Conservation (phyloP, 352 stramenopile genomes). For the Phytophthora agathidicida region DNA sequence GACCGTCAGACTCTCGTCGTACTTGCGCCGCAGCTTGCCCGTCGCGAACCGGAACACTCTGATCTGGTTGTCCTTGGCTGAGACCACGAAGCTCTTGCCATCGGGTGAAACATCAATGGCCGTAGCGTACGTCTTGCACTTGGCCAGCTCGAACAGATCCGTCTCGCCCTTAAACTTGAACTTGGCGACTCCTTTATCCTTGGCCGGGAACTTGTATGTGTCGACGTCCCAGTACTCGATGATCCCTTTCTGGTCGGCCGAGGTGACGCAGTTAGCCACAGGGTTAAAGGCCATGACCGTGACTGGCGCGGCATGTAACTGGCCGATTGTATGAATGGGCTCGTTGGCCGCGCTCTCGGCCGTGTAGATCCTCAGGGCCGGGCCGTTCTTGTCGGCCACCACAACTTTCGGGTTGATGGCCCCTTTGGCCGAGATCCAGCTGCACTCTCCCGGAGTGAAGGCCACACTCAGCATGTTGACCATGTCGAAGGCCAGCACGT, state of each 20-base stretch:
- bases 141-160: constrained; percentile 96
- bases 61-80: constrained; percentile 88
- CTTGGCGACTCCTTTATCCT: constrained; percentile 29
- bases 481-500: constrained; percentile 98
- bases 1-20: constrained; percentile 88
- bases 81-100: constrained; percentile 88
- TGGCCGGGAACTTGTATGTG: constrained; percentile 58
- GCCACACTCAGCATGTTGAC: constrained; percentile 94
- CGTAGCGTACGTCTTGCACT: constrained; percentile 88
- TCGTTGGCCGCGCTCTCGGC: constrained; percentile 62
- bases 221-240: constrained; percentile 95
- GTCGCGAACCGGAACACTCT: constrained; percentile 89
- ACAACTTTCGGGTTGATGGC: constrained; percentile 74
- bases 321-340: constrained; percentile 70
- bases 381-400: constrained; percentile 67
- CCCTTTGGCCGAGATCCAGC: constrained; percentile 73
- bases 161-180: constrained; percentile 97
- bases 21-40: constrained; percentile 89
- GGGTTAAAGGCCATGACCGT: constrained; percentile 90
- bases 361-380: constrained; percentile 88
- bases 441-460: constrained; percentile 73
- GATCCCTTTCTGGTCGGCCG: constrained; percentile 90
- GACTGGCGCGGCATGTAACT: constrained; percentile 92
- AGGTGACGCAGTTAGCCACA: constrained; percentile 90
- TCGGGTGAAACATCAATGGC: constrained; percentile 73